Evolutionary conservation across 352 stramenopile species (phyloP).

Genomic region (Pythium volutum): DNA sequence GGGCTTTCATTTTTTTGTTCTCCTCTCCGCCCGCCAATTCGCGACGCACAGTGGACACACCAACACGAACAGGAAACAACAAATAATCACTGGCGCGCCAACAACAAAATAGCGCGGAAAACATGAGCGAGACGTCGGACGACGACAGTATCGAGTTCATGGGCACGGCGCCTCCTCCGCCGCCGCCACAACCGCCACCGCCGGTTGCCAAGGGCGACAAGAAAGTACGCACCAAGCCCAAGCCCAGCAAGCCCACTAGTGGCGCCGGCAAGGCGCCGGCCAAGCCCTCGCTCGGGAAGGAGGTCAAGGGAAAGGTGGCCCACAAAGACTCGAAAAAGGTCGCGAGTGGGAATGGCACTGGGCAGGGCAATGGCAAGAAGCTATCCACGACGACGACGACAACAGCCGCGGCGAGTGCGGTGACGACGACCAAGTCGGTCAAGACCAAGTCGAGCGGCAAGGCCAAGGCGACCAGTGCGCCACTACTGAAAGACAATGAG

Average conservation of each 20-base stretch:
- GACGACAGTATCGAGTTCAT: constrained; percentile 26
- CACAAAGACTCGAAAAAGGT: constrained; percentile 14
- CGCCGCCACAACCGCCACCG: not conserved
- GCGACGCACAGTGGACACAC: not conserved
- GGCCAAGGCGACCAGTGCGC: constrained; percentile 14
- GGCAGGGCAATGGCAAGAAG: not conserved
- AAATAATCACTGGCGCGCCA: not conserved
- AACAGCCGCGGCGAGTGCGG: no score
- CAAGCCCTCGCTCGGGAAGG: constrained; percentile 8
- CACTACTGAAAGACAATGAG: constrained; percentile 7
- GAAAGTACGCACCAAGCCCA: constrained; percentile 21
- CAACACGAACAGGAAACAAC: not conserved
- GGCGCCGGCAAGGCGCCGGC: constrained; percentile 7
- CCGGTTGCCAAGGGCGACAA: constrained; percentile 12
- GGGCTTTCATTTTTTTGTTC: constrained; percentile 18
- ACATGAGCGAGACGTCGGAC: constrained; percentile 28
- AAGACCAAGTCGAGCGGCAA: constrained; percentile 17
- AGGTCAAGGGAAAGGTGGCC: constrained; percentile 11
- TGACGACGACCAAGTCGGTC: constrained; percentile 3
- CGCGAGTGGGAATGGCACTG: not conserved
- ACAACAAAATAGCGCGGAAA: not conserved
- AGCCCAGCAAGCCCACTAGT: constrained; percentile 20
- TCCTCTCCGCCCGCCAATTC: constrained; percentile 1
- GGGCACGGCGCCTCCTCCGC: constrained; percentile 7
- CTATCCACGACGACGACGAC: constrained; percentile 1